These are phyloP conservation scores for Boletus holoroseus DNA, from an alignment of 1,284 basidiomycete species.

Conservation along the genomic window DNA sequence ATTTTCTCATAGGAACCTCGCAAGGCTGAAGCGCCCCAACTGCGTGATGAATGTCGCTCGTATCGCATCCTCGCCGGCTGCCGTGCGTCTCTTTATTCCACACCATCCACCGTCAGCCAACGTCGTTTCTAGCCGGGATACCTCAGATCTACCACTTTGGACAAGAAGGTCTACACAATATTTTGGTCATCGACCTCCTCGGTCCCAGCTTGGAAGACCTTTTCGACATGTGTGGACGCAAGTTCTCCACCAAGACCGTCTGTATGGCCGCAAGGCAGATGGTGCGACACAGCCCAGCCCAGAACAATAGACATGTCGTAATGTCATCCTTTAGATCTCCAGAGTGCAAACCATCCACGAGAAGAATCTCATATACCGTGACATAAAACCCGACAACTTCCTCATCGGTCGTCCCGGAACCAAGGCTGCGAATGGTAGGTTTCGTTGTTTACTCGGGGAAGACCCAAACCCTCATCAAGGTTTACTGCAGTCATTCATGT, in stretches of 20 bases:
- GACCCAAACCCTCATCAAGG: background rate
- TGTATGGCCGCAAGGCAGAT: slow-evolving; percentile 99
- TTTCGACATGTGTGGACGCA: slow-evolving; percentile 96
- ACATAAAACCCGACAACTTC: slow-evolving; percentile 99
- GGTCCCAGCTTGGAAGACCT: slow-evolving; percentile 96
- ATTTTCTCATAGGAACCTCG: slow-evolving; percentile 75
- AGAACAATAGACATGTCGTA: background rate
- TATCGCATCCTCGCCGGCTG: slow-evolving; percentile 95
- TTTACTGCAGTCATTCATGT: slow-evolving; percentile 62
- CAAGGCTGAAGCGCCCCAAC: slow-evolving; percentile 95
- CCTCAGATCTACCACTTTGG: slow-evolving; percentile 99
- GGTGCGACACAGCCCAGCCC: slow-evolving; percentile 44
- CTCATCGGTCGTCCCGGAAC: slow-evolving; percentile 89
- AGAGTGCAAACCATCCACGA: slow-evolving; percentile 97
- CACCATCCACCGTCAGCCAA: slow-evolving; percentile 14
- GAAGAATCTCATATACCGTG: slow-evolving; percentile 97
- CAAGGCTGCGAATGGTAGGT: slow-evolving; percentile 71
- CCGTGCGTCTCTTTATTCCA: slow-evolving; percentile 52
- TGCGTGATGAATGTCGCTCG: slow-evolving; percentile 94
- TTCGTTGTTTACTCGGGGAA: background rate
- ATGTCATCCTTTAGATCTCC: slow-evolving; percentile 61
- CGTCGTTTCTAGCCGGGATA: slow-evolving; percentile 64
- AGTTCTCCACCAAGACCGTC: slow-evolving; percentile 95
- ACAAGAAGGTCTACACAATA: slow-evolving; percentile 97
- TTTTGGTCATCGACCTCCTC: slow-evolving; percentile 94